A percentile compares a stretch with the other conserved stretches of the same genome.
phyloP scores from a whole-genome alignment of 192 early-diverging fungal genomes.

The Umbelopsis vinacea region DNA sequence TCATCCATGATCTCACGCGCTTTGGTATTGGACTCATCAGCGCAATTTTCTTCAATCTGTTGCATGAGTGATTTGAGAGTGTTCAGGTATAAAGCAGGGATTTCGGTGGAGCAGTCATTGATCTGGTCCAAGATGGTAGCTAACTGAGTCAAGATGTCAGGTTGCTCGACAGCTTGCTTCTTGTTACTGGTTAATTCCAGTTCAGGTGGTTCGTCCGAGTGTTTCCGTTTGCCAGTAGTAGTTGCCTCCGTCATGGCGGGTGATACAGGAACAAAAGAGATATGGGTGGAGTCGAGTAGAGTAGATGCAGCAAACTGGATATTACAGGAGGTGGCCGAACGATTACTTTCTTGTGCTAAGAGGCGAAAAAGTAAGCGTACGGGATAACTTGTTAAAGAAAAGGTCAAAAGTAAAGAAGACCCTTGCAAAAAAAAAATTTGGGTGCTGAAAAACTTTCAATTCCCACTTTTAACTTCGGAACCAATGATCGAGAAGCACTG shows the following conservation, averaged over 20 bases:
- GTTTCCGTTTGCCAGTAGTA: slow-evolving; percentile 22
- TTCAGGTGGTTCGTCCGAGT: slow-evolving; percentile 22
- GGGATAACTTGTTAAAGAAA: background rate
- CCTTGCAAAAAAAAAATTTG: slow-evolving; percentile 23
- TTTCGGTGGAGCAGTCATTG: slow-evolving; percentile 35
- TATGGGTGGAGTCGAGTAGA: slow-evolving; percentile 13
- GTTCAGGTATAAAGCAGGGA: slow-evolving; percentile 33
- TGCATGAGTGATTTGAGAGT: slow-evolving; percentile 35
- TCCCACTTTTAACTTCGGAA: slow-evolving; percentile 11
- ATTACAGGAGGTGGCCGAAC: background rate
- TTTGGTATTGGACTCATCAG: slow-evolving; percentile 36
- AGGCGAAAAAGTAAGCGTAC: slow-evolving; percentile 16
- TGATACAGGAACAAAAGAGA: slow-evolving; percentile 16
- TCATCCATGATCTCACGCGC: slow-evolving; percentile 33
- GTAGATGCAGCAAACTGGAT: slow-evolving; percentile 20
- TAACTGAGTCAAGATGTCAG: slow-evolving; percentile 27
- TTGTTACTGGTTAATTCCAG: background rate
- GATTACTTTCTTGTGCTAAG: slow-evolving; percentile 11
- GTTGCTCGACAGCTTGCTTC: slow-evolving; percentile 10
- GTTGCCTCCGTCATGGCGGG: slow-evolving; percentile 19
- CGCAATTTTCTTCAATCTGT: slow-evolving; percentile 36
- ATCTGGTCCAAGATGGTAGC: slow-evolving; percentile 36
- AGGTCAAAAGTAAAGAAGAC: slow-evolving; percentile 1
- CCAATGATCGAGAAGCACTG: background rate
- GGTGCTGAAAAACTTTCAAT: slow-evolving; percentile 15